These are phyloP conservation scores for Sporisorium scitamineum DNA, from an alignment of 1,284 basidiomycete species.

Conservation along the genomic window DNA sequence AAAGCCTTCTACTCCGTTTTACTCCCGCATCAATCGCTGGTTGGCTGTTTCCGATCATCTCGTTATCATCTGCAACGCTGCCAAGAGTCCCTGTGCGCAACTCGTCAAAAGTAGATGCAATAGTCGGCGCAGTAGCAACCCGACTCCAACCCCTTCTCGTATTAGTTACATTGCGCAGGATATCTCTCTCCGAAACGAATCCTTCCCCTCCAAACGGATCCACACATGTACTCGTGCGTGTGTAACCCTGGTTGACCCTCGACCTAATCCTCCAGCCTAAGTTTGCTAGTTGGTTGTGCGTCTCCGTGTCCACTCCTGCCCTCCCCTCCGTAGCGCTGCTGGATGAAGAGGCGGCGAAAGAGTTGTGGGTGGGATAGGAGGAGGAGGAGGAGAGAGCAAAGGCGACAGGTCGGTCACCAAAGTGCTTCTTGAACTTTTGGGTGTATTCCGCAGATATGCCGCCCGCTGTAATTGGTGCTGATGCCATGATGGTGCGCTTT, in stretches of 20 bases:
- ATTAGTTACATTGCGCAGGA: conserved; percentile 14
- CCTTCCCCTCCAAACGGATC: neutral
- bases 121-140: conserved; percentile 5
- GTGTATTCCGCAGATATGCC: conserved; percentile 8
- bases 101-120: conserved; percentile 2
- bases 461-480: conserved; percentile 8
- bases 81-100: neutral
- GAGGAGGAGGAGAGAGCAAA: conserved; percentile 18
- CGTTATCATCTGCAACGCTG: neutral
- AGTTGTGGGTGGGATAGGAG: neutral
- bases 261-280: conserved; percentile 36
- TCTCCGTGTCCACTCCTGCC: conserved; percentile 10
- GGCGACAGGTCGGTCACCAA: conserved; percentile 25
- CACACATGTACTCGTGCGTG: neutral
- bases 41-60: no score
- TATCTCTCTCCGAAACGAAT: conserved; percentile 10
- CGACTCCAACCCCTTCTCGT: conserved; percentile 12
- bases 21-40: no score
- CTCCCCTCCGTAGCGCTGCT: neutral
- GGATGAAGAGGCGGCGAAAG: neutral
- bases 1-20: no score
- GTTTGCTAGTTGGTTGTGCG: conserved; percentile 18
- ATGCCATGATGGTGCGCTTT: neutral
- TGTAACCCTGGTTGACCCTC: conserved; percentile 31
- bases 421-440: conserved; percentile 32